phyloP scores from a whole-genome alignment of 768 basidiomycete genomes.

The Cystobasidiopsis lactophilus region DNA sequence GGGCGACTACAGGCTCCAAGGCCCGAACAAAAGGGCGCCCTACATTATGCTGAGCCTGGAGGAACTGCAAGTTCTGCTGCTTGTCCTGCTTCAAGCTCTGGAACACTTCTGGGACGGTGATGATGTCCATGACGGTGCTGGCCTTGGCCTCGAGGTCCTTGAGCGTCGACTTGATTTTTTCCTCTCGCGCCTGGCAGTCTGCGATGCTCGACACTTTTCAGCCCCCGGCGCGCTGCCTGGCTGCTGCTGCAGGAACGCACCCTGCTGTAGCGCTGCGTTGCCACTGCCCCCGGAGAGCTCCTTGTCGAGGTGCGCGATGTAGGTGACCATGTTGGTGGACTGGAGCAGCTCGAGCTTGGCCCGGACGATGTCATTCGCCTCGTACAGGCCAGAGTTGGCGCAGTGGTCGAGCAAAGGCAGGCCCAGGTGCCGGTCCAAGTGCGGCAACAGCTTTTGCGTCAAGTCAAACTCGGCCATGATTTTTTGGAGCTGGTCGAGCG shows the following conservation, averaged over 20 bases:
- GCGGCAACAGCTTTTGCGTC: constrained; percentile 38
- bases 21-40: constrained; percentile 19
- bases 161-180: constrained; percentile 59
- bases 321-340: constrained; percentile 96
- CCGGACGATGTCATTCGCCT: constrained; percentile 51
- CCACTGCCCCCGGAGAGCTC: constrained; percentile 29
- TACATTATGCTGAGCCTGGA: constrained; percentile 80
- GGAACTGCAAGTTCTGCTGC: constrained; percentile 79
- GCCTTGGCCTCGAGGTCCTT: constrained; percentile 73
- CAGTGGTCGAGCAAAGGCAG: constrained; percentile 84
- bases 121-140: constrained; percentile 78
- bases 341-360: constrained; percentile 97
- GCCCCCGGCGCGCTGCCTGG: background rate
- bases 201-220: background rate
- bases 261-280: background rate
- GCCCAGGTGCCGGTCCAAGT: constrained; percentile 82
- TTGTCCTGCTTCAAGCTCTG: constrained; percentile 87
- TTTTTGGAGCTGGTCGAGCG: too few species aligned
- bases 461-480: background rate
- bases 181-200: constrained; percentile 72
- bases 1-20: too few species aligned
- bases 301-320: constrained; percentile 55
- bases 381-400: constrained; percentile 48
- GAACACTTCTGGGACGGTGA: constrained; percentile 89
- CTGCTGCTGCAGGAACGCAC: too few species aligned